Evolutionary conservation across 2,329 filamentous ascomycete species (phyloP), one percentile per base, ranked within the genome.

Genomic region (Sarocladium brachiariae): DNA sequence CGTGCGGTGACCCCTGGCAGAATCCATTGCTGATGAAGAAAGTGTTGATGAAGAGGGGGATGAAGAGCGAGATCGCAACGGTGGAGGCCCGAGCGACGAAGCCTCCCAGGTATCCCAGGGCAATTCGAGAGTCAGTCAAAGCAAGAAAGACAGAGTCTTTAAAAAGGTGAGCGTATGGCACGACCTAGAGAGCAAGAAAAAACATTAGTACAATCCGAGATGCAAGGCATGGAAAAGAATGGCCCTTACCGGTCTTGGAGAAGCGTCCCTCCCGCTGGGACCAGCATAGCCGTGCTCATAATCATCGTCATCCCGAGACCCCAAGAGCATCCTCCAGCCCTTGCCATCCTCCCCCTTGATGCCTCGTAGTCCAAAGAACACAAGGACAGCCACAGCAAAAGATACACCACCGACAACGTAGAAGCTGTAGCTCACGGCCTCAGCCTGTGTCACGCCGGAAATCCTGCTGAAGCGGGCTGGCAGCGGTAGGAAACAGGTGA

Each of bases 21-120:
- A 87, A 85, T 2, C 89, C 91, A 50, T 86, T 85, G 46, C 75
- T 73, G 55, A 92, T 87, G 67, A 92, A 97, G 66, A 89, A 96
- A 21, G 89, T 84, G 64, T 97, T 97, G 59, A 96, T 83, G 63
- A 87, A 95, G 2, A 99, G 78, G 1, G 93, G 93, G 50, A 99
- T 87, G 69, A 97, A 99, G 5, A 97, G 79, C 1, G 89, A 95
- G 56, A 99, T 95, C 49, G 88, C 92, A 4, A 99, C 93, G 0
- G 90, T 96, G 1, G 91, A 96, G 7, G 93, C 91, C 51, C 93
- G 83, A 9, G 91, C 92, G 2, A 99, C 92, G 60, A 97, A 96
- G 1, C 93, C 93, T 55, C 92, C 93, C 0, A 97, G 72, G 61
- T 97, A 99, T 24, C 87, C 92, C 0, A 97, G 76, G 16, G 83